phyloP scores from a whole-genome alignment of 2,329 filamentous ascomycete species.

The Exophiala calicioides region DNA sequence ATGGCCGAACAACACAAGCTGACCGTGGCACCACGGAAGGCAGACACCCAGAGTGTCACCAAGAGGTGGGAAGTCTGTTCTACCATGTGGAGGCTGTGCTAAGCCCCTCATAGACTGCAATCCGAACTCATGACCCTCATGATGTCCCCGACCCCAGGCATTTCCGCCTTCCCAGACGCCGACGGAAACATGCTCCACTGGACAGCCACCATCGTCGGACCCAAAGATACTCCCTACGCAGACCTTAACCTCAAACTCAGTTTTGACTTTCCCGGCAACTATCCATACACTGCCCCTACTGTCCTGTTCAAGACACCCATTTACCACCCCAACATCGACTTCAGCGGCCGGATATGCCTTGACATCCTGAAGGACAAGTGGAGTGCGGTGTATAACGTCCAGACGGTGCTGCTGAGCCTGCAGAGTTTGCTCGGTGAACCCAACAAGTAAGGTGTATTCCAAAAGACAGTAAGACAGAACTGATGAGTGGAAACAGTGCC shows the following conservation, averaged over 20 bases:
- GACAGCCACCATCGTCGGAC: constrained; percentile 91
- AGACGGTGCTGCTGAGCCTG: constrained; percentile 86
- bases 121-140: constrained; percentile 98
- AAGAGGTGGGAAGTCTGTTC: constrained; percentile 62
- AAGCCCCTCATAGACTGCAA: constrained; percentile 67
- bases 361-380: constrained; percentile 99
- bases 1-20: constrained; percentile 63
- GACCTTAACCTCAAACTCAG: constrained; percentile 87
- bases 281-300: constrained; percentile 86
- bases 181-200: constrained; percentile 89
- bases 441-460: constrained; percentile 76
- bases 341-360: constrained; percentile 92
- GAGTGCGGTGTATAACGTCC: constrained; percentile 96
- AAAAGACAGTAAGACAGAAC: background rate
- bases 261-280: constrained; percentile 87
- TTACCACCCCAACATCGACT: constrained; percentile 98
- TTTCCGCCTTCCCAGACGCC: constrained; percentile 89
- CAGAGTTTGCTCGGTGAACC: constrained; percentile 95
- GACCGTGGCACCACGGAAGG: constrained; percentile 54
- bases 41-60: constrained; percentile 72
- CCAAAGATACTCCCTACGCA: constrained; percentile 87
- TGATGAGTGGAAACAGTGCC: constrained; percentile 57
- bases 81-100: background rate
- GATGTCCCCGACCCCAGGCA: constrained; percentile 88
- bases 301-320: constrained; percentile 98